These are phyloP conservation scores for Lactarius psammicola DNA, from an alignment of 768 basidiomycete genomes.

Conservation along the genomic window DNA sequence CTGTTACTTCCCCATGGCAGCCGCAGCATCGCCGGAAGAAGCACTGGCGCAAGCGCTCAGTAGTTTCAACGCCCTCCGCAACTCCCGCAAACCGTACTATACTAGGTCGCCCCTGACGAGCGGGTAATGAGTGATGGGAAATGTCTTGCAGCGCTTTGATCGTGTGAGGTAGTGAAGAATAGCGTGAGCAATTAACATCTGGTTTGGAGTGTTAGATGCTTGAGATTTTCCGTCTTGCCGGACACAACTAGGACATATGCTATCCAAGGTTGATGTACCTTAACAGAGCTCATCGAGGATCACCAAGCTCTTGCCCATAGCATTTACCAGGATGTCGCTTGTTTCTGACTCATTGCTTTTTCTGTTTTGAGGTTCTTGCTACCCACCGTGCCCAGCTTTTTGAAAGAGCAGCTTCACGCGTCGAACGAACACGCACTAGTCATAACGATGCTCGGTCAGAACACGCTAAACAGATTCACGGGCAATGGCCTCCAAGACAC, in stretches of 20 bases:
- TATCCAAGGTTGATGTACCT: conserved; percentile 92
- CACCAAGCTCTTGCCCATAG: conserved; percentile 74
- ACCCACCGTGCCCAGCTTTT: no score
- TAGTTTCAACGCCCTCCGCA: conserved; percentile 38
- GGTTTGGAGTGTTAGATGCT: conserved; percentile 37
- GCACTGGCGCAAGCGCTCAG: conserved; percentile 5
- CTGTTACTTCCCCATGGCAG: conserved; percentile 3
- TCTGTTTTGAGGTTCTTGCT: no score
- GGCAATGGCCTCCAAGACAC: no score
- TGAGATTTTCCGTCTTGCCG: not conserved
- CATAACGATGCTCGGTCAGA: no score
- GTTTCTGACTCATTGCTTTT: no score
- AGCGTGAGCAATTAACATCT: conserved; percentile 88
- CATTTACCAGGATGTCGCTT: conserved; percentile 78
- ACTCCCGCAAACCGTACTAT: conserved; percentile 79
- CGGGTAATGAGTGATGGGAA: conserved; percentile 97
- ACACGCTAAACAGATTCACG: no score
- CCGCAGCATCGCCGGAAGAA: not conserved
- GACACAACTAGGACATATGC: conserved; percentile 37
- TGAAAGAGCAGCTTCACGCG: no score
- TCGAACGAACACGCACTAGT: no score
- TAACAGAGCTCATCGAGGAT: conserved; percentile 89
- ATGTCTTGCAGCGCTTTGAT: conserved; percentile 59
- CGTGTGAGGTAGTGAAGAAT: conserved; percentile 71
- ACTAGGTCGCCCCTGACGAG: conserved; percentile 69